Evolutionary conservation across 129 eudicot species (phyloP).

Genomic region (Erigeron canadensis): DNA sequence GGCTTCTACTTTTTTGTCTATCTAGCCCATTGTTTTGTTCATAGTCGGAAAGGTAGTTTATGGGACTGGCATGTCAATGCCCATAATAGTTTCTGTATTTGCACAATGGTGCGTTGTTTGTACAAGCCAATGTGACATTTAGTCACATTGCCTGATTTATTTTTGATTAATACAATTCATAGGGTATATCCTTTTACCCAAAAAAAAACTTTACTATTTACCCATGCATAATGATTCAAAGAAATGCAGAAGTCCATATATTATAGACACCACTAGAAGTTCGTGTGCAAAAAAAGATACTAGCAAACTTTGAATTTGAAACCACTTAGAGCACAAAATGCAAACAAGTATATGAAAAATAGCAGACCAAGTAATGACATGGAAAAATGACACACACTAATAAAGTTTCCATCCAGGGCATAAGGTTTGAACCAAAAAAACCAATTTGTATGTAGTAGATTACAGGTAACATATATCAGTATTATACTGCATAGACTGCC

Average conservation of each 20-base stretch:
- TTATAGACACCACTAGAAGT: conserved; percentile 7
- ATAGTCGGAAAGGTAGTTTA: too few relatives aligned
- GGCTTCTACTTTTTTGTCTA: too few relatives aligned
- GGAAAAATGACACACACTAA: too few relatives aligned
- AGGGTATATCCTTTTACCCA: too few relatives aligned
- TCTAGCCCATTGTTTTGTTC: too few relatives aligned
- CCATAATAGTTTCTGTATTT: too few relatives aligned
- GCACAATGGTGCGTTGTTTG: too few relatives aligned
- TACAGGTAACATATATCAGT: neutral
- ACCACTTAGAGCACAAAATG: neutral
- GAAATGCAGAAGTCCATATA: neutral
- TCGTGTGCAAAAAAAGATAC: conserved; percentile 9
- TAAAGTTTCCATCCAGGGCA: neutral
- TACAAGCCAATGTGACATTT: too few relatives aligned
- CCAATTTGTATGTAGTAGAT: conserved; percentile 8
- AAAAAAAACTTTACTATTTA: too few relatives aligned
- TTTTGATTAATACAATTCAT: too few relatives aligned
- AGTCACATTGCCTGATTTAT: too few relatives aligned
- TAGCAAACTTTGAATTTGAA: neutral
- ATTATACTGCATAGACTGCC: conserved; percentile 1
- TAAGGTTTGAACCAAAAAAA: conserved; percentile 7
- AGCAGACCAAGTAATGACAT: neutral
- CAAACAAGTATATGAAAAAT: neutral
- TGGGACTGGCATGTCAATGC: too few relatives aligned
- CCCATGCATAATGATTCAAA: conserved; percentile 8